phyloP scores from a whole-genome alignment of 805 yeast species.

The Ogataea salicorniae region DNA sequence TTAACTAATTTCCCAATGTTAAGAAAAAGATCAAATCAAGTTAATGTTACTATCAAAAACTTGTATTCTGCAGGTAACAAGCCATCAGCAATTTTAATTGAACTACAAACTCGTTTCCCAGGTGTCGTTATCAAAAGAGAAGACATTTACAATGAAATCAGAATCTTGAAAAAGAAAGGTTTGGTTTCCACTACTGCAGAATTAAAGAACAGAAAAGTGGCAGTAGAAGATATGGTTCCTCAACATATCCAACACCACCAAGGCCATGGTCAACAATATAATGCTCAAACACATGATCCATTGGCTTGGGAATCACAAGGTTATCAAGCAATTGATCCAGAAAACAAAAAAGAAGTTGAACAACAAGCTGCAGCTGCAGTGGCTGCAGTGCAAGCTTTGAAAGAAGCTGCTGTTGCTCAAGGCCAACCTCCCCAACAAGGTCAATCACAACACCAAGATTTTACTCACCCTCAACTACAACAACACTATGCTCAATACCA shows the following conservation, averaged over 20 bases:
- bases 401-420: slow-evolving; percentile 15
- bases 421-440: slow-evolving; percentile 18
- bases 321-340: slow-evolving; percentile 16
- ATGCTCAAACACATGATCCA: slow-evolving; percentile 14
- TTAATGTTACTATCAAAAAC: slow-evolving; percentile 46
- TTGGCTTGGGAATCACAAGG: slow-evolving; percentile 20
- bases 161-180: slow-evolving; percentile 49
- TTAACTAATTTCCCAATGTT: slow-evolving; percentile 52
- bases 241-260: slow-evolving; percentile 2
- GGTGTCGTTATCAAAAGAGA: slow-evolving; percentile 51
- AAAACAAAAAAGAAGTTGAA: slow-evolving; percentile 20
- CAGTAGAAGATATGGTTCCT: slow-evolving; percentile 16
- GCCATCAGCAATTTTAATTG: slow-evolving; percentile 49
- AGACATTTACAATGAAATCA: slow-evolving; percentile 52
- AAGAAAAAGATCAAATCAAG: slow-evolving; percentile 47
- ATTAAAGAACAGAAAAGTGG: slow-evolving; percentile 22
- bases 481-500: slow-evolving; percentile 5
- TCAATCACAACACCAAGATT: slow-evolving; percentile 1
- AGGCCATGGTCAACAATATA: slow-evolving; percentile 3
- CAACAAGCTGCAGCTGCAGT: slow-evolving; percentile 24
- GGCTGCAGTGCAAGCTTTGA: slow-evolving; percentile 24
- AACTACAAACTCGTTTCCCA: slow-evolving; percentile 46
- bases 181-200: slow-evolving; percentile 27
- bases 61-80: slow-evolving; percentile 51
- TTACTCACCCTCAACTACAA: slow-evolving; percentile 4